Conservation (phyloP, 2,329 filamentous ascomycete species). For the Stemphylium lycopersici region DNA sequence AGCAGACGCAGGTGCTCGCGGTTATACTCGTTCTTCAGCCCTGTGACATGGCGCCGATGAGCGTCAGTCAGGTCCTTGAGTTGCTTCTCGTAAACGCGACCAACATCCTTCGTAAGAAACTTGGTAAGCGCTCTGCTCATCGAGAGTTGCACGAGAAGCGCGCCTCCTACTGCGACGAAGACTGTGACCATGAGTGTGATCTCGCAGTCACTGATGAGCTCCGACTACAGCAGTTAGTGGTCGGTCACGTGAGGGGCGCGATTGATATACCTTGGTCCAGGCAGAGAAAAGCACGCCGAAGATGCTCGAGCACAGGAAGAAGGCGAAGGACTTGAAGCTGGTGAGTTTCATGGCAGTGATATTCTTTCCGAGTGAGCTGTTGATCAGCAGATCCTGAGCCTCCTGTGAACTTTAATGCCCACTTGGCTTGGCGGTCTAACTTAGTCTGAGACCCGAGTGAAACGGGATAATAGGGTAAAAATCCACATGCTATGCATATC, state of each 20-base stretch:
- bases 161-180: conserved; percentile 4
- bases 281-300: conserved; percentile 8
- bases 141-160: not conserved
- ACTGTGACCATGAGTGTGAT: conserved; percentile 13
- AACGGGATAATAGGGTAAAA: not conserved
- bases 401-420: not conserved
- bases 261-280: conserved; percentile 9
- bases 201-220: conserved; percentile 14
- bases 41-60: conserved; percentile 11
- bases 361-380: not conserved
- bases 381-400: not conserved
- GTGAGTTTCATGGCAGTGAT: conserved; percentile 14
- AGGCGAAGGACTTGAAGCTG: conserved; percentile 13
- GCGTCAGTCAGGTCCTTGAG: conserved; percentile 14
- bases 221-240: conserved; percentile 9
- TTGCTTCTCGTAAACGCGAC: conserved; percentile 8
- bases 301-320: conserved; percentile 15
- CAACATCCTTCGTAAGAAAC: conserved; percentile 6
- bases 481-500: not conserved
- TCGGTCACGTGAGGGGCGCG: no score
- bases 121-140: conserved; percentile 1
- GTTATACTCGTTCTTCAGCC: conserved; percentile 11
- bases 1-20: conserved; percentile 8
- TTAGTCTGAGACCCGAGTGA: not conserved
- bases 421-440: conserved; percentile 7